Conservation (phyloP, 768 basidiomycete genomes). For the Agrocybe chaxingu region DNA sequence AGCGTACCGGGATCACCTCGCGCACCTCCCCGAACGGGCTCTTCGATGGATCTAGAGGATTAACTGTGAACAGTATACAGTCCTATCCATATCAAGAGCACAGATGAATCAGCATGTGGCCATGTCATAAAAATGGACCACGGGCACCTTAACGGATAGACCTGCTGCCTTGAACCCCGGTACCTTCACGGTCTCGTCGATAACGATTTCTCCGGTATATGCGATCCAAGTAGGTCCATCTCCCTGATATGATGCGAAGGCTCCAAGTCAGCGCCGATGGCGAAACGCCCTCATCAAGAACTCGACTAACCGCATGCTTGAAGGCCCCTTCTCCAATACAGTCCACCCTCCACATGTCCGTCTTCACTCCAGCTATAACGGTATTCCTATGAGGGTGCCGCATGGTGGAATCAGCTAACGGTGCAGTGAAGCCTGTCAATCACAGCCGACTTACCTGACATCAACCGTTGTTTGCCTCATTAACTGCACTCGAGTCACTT, state of each 20-base stretch:
- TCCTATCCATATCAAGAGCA: slow-evolving; percentile 39
- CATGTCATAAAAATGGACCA: not conserved
- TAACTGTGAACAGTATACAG: slow-evolving; percentile 58
- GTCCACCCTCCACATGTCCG: slow-evolving; percentile 69
- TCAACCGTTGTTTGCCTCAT: slow-evolving; percentile 70
- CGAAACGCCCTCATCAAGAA: not conserved
- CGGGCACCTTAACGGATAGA: slow-evolving; percentile 55
- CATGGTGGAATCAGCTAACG: not conserved
- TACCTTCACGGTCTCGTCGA: slow-evolving; percentile 44
- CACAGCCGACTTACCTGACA: slow-evolving; percentile 38
- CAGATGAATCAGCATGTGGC: not conserved
- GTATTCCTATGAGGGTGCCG: slow-evolving; percentile 35
- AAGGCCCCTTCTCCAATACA: slow-evolving; percentile 64
- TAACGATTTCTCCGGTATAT: slow-evolving; percentile 61
- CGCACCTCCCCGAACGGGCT: slow-evolving; percentile 59
- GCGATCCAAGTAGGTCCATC: slow-evolving; percentile 60
- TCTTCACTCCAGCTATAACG: slow-evolving; percentile 48
- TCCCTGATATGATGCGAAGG: slow-evolving; percentile 34
- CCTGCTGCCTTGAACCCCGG: slow-evolving; percentile 68
- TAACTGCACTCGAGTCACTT: slow-evolving; percentile 53
- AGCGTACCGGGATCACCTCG: slow-evolving; percentile 56
- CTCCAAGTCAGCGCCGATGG: not conserved
- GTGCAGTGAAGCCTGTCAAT: not conserved
- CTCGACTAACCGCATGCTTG: slow-evolving; percentile 44
- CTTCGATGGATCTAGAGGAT: slow-evolving; percentile 52